Evolutionary conservation across 257 asterid species (phyloP).

Genomic region (Parsonsia alboflavescens): DNA sequence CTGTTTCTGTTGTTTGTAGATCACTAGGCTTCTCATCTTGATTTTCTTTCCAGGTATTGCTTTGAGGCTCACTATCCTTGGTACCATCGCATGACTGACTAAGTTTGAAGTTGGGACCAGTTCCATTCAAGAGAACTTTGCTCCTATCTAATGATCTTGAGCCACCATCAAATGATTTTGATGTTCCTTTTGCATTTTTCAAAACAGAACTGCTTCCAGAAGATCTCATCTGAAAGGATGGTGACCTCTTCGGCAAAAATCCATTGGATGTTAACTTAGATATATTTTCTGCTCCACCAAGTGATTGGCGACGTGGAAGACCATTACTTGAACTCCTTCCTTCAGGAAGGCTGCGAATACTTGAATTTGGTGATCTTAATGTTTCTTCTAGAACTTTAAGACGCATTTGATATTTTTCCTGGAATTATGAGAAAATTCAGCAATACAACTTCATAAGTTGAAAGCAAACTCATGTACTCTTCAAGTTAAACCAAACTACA

Average conservation of each 20-base stretch:
- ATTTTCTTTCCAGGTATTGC: conserved; percentile 56
- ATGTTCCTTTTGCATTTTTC: conserved; percentile 96
- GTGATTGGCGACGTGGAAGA: conserved; percentile 80
- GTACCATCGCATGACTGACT: conserved; percentile 91
- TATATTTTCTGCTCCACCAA: conserved; percentile 86
- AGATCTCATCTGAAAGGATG: conserved; percentile 84
- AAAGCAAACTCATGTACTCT: neutral
- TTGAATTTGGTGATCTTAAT: conserved; percentile 62
- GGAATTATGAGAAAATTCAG: conserved; percentile 18
- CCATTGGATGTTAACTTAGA: conserved; percentile 80
- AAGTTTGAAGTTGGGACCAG: conserved; percentile 84
- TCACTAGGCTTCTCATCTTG: conserved; percentile 62
- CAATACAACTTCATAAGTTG: neutral
- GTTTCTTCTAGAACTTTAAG: conserved; percentile 87
- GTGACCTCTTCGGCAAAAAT: conserved; percentile 84
- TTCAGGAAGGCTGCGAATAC: conserved; percentile 55
- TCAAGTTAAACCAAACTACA: conserved; percentile 19
- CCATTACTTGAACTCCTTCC: conserved; percentile 74
- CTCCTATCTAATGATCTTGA: conserved; percentile 80
- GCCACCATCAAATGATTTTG: conserved; percentile 97
- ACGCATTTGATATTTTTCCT: conserved; percentile 85
- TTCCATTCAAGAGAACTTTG: conserved; percentile 73
- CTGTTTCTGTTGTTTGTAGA: conserved; percentile 49
- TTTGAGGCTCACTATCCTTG: conserved; percentile 56
- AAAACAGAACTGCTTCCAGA: conserved; percentile 81